These are phyloP conservation scores for Pyrrhoderma lamaoense DNA, from an alignment of 1,284 basidiomycete genomes.

Conservation along the genomic window DNA sequence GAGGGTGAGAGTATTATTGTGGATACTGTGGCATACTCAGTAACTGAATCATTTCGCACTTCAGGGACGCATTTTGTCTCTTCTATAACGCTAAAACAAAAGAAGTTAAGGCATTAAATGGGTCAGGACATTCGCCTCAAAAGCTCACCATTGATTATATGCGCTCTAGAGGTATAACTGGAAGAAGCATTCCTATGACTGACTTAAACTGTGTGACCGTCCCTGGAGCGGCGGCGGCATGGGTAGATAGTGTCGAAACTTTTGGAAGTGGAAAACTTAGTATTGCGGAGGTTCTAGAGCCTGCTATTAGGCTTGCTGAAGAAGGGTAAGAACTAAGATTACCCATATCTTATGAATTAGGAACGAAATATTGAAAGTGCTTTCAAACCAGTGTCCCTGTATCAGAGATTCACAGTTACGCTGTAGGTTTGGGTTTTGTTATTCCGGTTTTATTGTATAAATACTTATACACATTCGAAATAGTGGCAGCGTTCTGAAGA, in stretches of 20 bases:
- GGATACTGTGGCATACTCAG: not conserved
- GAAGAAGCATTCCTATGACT: constrained; percentile 58
- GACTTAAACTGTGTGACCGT: constrained; percentile 90
- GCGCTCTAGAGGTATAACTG: constrained; percentile 62
- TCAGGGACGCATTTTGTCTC: constrained; percentile 85
- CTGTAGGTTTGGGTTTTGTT: constrained; percentile 36
- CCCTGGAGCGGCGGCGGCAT: constrained; percentile 87
- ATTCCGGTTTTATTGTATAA: not conserved
- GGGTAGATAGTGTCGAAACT: constrained; percentile 81
- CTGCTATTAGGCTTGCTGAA: constrained; percentile 80
- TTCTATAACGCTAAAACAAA: constrained; percentile 83
- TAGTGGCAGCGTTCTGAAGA: constrained; percentile 75
- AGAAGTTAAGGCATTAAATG: constrained; percentile 77
- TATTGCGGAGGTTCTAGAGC: constrained; percentile 78
- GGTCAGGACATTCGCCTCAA: constrained; percentile 79
- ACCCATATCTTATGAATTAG: not conserved
- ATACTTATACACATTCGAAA: constrained; percentile 7
- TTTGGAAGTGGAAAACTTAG: constrained; percentile 81
- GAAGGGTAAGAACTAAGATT: constrained; percentile 58
- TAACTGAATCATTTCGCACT: constrained; percentile 3
- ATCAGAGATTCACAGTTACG: constrained; percentile 64
- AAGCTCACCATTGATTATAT: constrained; percentile 74
- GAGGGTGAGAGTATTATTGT: constrained; percentile 45
- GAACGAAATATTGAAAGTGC: constrained; percentile 9
- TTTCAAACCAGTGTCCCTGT: constrained; percentile 57